Percentiles rank a stretch among this genome's conserved stretches.
Evolutionary conservation across 768 basidiomycete genomes (phyloP).

Genomic region (Rhodotorula babjevae): DNA sequence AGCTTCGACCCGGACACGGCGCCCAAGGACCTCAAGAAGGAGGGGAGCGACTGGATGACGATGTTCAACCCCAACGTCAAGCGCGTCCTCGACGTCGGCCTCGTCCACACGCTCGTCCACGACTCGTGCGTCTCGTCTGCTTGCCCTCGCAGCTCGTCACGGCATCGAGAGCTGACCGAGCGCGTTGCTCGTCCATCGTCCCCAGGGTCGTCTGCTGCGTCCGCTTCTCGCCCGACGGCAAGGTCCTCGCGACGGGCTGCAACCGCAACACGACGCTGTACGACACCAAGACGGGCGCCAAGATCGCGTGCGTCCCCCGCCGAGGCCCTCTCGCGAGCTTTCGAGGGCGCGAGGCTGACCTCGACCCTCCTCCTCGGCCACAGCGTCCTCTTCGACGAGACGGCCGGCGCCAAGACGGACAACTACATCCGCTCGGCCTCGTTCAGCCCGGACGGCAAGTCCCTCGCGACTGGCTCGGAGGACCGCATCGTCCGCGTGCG

Average conservation of each 20-base stretch:
- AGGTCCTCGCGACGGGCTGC: slow-evolving; percentile 88
- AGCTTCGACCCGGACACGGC: slow-evolving; percentile 49
- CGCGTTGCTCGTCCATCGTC: background rate
- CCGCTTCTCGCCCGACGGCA: slow-evolving; percentile 88
- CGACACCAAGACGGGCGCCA: slow-evolving; percentile 77
- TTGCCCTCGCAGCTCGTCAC: too few species aligned
- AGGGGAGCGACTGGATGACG: slow-evolving; percentile 81
- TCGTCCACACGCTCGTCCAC: slow-evolving; percentile 83
- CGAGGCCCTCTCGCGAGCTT: background rate
- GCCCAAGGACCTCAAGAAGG: slow-evolving; percentile 54
- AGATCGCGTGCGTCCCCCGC: slow-evolving; percentile 63
- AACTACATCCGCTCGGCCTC: slow-evolving; percentile 84
- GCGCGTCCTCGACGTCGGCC: slow-evolving; percentile 67
- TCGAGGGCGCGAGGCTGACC: background rate
- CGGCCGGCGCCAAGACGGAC: slow-evolving; percentile 66
- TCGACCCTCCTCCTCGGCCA: background rate
- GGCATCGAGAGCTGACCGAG: background rate
- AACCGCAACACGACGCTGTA: slow-evolving; percentile 94
- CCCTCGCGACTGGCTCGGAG: slow-evolving; percentile 75
- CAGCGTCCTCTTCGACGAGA: slow-evolving; percentile 73
- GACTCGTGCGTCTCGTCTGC: slow-evolving; percentile 77
- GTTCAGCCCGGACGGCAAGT: slow-evolving; percentile 69
- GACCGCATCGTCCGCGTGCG: slow-evolving; percentile 81
- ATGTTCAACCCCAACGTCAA: slow-evolving; percentile 78
- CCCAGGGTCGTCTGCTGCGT: slow-evolving; percentile 79